Evolutionary conservation across 495 filamentous ascomycete species (phyloP), one percentile per base, ranked within the genome.

Genomic region (Ramalina intermedia): DNA sequence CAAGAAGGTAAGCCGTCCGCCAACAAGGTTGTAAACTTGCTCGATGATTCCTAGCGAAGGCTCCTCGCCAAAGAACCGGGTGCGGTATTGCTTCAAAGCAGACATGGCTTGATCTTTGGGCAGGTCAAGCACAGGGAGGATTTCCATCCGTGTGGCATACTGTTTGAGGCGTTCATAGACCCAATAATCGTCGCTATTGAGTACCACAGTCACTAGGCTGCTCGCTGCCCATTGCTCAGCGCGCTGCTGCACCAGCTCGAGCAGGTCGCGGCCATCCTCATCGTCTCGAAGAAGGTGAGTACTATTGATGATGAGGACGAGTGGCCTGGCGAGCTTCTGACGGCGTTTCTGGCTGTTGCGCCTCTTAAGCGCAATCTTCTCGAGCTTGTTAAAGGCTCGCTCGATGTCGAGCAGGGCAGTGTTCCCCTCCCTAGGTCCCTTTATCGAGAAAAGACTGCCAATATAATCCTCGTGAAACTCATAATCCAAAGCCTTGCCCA

Each of bases 171-270:
- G 74, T 62, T 98, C 91, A 57, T 95, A 96, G 1, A 96, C 82
- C 91, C 91, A 98, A 62, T 95, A 98, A 57, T 96, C 90, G 57
- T 98, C 91, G 49, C 77, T 85, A 62, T 94, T 95, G 56, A 96
- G 80, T 6, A 98, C 78, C 51, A 94, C 80, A 1, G 90, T 96
- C 13, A 89, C 81, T 1, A 98, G 71, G 51, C 85, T 87, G 35
- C 80, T 78, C 6, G 89, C 89, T 3, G 91, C 90, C 91, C 91
- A 98, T 56, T 85, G 80, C 62, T 98, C 93, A 0, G 91, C 91
- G 23, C 88, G 78, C 63, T 98, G 91, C 62, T 98, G 91, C 17
- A 98, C 80, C 43, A 96, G 77, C 63, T 98, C 91, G 5, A 98
- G 76, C 17, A 98, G 69, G 63, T 96, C 86, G 46, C 80, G 82